Base-by-base conservation (phyloP, 345 rosid genomes). In the Carallia brachiata region DNA sequence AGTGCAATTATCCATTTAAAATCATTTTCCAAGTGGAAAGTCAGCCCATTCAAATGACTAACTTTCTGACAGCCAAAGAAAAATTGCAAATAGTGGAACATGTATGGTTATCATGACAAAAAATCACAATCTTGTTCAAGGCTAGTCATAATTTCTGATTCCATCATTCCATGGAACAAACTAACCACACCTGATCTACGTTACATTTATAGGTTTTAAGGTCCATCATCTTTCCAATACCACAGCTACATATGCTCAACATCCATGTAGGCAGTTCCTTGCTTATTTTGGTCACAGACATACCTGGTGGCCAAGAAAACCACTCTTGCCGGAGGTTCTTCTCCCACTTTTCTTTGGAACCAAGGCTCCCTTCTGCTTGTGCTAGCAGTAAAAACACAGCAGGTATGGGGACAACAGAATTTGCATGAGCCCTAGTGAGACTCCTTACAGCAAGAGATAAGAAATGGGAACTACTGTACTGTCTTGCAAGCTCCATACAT, bases 301-400 rank as follows among this genome's bases (percentile, higher is more conserved):
- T 69, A 92, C 96, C 99, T 88, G 96, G 96, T 63, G 97, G 84
- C 99, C 99, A 95, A 70, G 96, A 83, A 74, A 73, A 84, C 97
- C 96, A 95, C 78, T 95, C 98, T 27, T 75, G 84, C 55, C 87
- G 89, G 71, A 95, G 92, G 73, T 84, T 83, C 76, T 78, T 77
- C 87, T 80, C 86, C 99, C 99, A 90, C 52, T 83, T 88, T 70
- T 81, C 82, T 81, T 80, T 84, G 55, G 87, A 90, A 67, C 87
- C 89, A 69, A 87, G 84, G 78, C 99, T 92, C 69, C 98, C 99
- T 79, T 90, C 92, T 67, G 87, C 93, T 84, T 86, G 98, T 63
- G 97, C 99, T 57, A 89, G 79, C 81, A 95, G 78, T 54, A 85
- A 59, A 63, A 88, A 89, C 53, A 82, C 88, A n/a, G 82, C 50